A percentile compares a stretch with the other conserved stretches of the same genome.
These are phyloP conservation scores for Xylaria bambusicola DNA, from an alignment of 495 filamentous ascomycete genomes.

Conservation along the genomic window DNA sequence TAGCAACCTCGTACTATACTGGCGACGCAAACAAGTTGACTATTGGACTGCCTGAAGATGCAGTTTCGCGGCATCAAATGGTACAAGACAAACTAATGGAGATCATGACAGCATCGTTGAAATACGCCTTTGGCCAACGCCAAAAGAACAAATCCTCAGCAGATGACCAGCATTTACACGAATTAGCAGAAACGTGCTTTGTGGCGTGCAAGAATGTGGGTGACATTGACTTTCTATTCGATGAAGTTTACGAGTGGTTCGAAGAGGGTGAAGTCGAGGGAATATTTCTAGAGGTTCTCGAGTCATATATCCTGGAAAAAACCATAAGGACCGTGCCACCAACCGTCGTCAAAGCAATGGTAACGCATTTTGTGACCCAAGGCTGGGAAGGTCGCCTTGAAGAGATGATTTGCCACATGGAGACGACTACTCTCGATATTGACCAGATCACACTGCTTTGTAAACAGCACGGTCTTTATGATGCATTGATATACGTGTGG, in stretches of 20 bases:
- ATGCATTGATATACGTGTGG: slow-evolving; percentile 97
- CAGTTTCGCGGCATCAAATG: slow-evolving; percentile 70
- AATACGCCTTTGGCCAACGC: slow-evolving; percentile 75
- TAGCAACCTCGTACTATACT: slow-evolving; percentile 89
- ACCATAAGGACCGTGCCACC: slow-evolving; percentile 77
- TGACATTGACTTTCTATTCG: slow-evolving; percentile 82
- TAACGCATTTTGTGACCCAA: slow-evolving; percentile 73
- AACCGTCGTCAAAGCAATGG: slow-evolving; percentile 79
- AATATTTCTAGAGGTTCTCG: slow-evolving; percentile 83
- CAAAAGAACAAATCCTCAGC: slow-evolving; percentile 53
- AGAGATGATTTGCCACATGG: slow-evolving; percentile 90
- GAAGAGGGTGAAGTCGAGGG: slow-evolving; percentile 72
- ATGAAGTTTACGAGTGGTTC: slow-evolving; percentile 86
- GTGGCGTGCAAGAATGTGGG: slow-evolving; percentile 74
- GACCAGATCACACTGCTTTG: slow-evolving; percentile 90
- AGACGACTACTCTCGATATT: slow-evolving; percentile 88
- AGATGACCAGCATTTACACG: slow-evolving; percentile 64
- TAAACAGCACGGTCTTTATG: slow-evolving; percentile 86
- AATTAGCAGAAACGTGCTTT: slow-evolving; percentile 83
- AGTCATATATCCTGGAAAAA: slow-evolving; percentile 79
- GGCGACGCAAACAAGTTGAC: slow-evolving; percentile 89
- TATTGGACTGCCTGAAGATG: slow-evolving; percentile 88
- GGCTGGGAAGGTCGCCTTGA: slow-evolving; percentile 77
- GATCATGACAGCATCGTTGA: slow-evolving; percentile 91
- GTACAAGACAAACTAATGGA: slow-evolving; percentile 88